Evolutionary conservation across 2,329 filamentous ascomycete species (phyloP).

Genomic region (Coniochaeta pulveracea): DNA sequence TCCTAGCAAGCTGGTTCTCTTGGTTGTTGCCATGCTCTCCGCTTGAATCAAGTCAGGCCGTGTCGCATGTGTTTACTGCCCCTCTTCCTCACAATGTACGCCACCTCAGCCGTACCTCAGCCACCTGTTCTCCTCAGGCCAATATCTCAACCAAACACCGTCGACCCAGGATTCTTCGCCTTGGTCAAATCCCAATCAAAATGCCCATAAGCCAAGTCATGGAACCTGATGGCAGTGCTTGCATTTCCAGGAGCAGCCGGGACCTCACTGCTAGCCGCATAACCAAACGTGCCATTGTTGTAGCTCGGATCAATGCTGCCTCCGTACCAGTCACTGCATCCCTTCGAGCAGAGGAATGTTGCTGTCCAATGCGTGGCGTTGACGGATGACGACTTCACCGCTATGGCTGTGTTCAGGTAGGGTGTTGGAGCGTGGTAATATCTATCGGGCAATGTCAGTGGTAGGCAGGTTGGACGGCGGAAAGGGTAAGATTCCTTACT

Average conservation of each 20-base stretch:
- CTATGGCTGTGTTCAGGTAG: constrained; percentile 5
- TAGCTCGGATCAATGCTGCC: constrained; percentile 4
- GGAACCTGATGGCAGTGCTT: constrained; percentile 5
- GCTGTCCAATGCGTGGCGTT: constrained; percentile 8
- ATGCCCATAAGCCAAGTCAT: constrained; percentile 6
- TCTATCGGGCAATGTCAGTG: not conserved
- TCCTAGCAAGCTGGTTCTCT: no score
- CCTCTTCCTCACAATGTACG: no score
- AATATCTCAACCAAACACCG: no score
- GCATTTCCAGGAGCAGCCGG: not conserved
- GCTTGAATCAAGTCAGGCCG: no score
- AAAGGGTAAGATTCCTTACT: constrained; percentile 11
- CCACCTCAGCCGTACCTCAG: no score
- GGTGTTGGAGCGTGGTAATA: constrained; percentile 5
- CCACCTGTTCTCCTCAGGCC: no score
- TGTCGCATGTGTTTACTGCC: no score
- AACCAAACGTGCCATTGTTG: constrained; percentile 7
- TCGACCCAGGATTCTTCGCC: constrained; percentile 1
- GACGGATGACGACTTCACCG: not conserved
- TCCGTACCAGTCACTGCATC: constrained; percentile 6
- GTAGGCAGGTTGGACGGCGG: not conserved
- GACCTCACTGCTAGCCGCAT: constrained; percentile 3
- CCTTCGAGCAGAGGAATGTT: constrained; percentile 4
- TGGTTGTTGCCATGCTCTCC: no score
- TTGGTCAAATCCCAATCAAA: constrained; percentile 7